Conservation (phyloP, 2,329 filamentous ascomycete species). For the Fusarium burgessii region DNA sequence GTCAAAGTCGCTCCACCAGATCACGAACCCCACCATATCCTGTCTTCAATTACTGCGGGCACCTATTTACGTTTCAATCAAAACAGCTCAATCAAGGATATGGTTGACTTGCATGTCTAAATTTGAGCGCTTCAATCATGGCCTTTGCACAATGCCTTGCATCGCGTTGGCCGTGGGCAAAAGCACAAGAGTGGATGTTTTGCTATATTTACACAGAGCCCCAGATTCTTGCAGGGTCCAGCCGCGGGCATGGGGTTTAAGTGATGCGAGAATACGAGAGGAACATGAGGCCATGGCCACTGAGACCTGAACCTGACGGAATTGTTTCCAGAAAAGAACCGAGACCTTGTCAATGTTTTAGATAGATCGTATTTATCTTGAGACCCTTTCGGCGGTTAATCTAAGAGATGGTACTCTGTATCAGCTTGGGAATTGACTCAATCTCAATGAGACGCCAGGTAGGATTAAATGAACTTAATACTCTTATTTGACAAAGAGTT, state of each 20-base stretch:
- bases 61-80: background rate
- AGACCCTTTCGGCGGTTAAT: background rate
- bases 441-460: background rate
- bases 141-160: conserved; percentile 3
- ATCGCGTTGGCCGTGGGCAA: background rate
- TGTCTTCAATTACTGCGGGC: background rate
- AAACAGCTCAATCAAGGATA: background rate
- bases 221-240: conserved; percentile 23
- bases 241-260: background rate
- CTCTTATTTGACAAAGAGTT: background rate
- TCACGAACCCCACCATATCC: background rate
- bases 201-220: conserved; percentile 36
- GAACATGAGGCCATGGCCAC: conserved; percentile 5
- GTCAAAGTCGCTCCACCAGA: background rate
- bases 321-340: conserved; percentile 6
- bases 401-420: background rate
- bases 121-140: background rate
- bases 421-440: background rate
- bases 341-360: conserved; percentile 10
- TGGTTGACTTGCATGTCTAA: background rate
- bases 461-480: background rate
- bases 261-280: conserved; percentile 36
- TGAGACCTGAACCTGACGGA: conserved; percentile 1
- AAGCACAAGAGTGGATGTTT: conserved; percentile 17
- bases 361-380: conserved; percentile 7